Base-by-base conservation (phyloP, 1,284 basidiomycete species). In the Clitocybe nebularis region DNA sequence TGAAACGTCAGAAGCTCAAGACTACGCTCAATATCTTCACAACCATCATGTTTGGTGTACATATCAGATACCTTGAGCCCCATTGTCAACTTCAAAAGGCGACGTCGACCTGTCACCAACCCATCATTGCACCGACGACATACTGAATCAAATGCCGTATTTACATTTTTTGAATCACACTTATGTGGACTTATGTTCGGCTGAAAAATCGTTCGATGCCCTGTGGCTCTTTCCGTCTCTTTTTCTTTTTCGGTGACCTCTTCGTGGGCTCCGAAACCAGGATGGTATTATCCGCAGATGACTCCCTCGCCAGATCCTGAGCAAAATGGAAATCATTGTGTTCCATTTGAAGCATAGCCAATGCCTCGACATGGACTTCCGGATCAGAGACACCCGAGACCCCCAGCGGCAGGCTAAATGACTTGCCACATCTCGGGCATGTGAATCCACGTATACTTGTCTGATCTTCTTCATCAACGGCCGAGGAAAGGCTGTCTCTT, bases 301-400 rank as follows among this genome's bases (percentile, higher is more conserved):
- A 34, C n/a, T 63, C 62, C 9, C 60, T 65, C 10, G 81, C 75
- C 36, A 94, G 59, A 41, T 89, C 83, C 55, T 83, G 72, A 1
- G 93, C 92, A 52, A 91, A 80, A 61, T 95, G 92, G 61, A 80
- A 93, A 63, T 95, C 92, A 34, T 79, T 74, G 52, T 95, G 92
- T 58, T 94, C 92, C 53, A 74, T 62, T 44, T 73, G 77, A 39
- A 84, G 59, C 42, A 56, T 66, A 4, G 63, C 63, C 26, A 89
- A 55, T 35, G 64, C 61, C 23, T 59, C 58, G 23, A 58, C 56
- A 46, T 53, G 51, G 50, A 49, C 41, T 34, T 44, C 44, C 43
- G 37, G 36, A 47, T 46, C 44, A 36, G 53, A 36, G 43, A 50
- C 49, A 34, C 47, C 45, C 19, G 53, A 30, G 49, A 51, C 47